Percentiles rank a stretch among this genome's conserved stretches.
These are phyloP conservation scores for Lentinula boryana DNA, from an alignment of 768 basidiomycete species.

Conservation along the genomic window DNA sequence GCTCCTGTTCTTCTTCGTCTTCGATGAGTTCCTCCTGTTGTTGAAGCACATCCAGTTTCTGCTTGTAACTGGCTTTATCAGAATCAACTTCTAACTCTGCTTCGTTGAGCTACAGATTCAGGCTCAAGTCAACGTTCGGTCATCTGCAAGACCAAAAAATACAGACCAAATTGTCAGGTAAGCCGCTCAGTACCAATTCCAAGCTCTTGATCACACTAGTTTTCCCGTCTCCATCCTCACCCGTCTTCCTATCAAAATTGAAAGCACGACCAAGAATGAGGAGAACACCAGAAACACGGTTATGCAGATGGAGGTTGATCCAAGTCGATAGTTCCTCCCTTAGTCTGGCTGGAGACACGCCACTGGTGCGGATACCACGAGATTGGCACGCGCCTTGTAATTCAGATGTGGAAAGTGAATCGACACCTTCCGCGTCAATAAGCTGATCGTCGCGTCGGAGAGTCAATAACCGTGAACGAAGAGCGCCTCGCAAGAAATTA, in stretches of 20 bases:
- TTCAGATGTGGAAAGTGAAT: conserved; percentile 85
- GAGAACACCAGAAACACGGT: conserved; percentile 89
- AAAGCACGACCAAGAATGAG: conserved; percentile 94
- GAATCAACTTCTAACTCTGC: conserved; percentile 95
- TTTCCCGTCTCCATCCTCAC: conserved; percentile 77
- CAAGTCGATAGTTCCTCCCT: conserved; percentile 89
- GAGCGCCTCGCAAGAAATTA: conserved; percentile 91
- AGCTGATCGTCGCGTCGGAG: conserved; percentile 91
- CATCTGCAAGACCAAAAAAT: background rate
- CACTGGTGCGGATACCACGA: conserved; percentile 85
- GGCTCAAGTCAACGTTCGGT: conserved; percentile 4
- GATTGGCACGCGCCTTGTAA: conserved; percentile 91
- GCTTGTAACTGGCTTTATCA: conserved; percentile 92
- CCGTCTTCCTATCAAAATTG: conserved; percentile 76
- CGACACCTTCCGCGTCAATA: conserved; percentile 85
- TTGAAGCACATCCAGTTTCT: conserved; percentile 95
- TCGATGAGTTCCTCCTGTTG: conserved; percentile 99
- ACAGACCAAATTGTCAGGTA: conserved; percentile 91
- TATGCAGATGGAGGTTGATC: conserved; percentile 88
- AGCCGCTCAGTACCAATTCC: conserved; percentile 83
- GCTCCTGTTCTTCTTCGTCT: conserved; percentile 97
- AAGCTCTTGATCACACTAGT: conserved; percentile 73
- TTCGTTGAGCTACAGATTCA: conserved; percentile 74
- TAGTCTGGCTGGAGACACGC: conserved; percentile 81
- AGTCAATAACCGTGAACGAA: conserved; percentile 75